phyloP scores from a whole-genome alignment of 768 basidiomycete genomes.

The Asterophora lycoperdoides region DNA sequence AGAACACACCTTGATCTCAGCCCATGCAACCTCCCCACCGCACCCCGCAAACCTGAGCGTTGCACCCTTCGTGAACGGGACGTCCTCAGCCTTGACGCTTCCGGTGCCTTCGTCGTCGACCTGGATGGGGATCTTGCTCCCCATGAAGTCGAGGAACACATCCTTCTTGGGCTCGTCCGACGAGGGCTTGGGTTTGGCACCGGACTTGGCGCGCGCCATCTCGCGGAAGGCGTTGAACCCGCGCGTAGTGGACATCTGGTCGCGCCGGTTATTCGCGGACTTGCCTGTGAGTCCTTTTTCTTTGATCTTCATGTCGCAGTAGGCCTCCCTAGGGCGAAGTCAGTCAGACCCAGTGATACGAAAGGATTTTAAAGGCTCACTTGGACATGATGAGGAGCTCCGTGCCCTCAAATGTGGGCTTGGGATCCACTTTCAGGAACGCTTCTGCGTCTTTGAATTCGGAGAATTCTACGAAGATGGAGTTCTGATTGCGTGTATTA shows the following conservation, averaged over 20 bases:
- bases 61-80: slow-evolving; percentile 50
- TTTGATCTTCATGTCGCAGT: slow-evolving; percentile 95
- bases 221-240: slow-evolving; percentile 83
- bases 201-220: slow-evolving; percentile 40
- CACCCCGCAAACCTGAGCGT: slow-evolving; percentile 58
- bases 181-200: slow-evolving; percentile 21
- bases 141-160: slow-evolving; percentile 72
- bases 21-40: slow-evolving; percentile 44
- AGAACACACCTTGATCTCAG: slow-evolving; percentile 41
- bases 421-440: slow-evolving; percentile 79
- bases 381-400: slow-evolving; percentile 87
- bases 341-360: not conserved
- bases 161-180: slow-evolving; percentile 43
- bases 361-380: slow-evolving; percentile 35
- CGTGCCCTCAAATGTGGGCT: slow-evolving; percentile 73
- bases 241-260: slow-evolving; percentile 43
- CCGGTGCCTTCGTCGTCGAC: slow-evolving; percentile 60
- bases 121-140: slow-evolving; percentile 60
- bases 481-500: slow-evolving; percentile 49
- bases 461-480: slow-evolving; percentile 89
- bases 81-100: slow-evolving; percentile 55
- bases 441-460: slow-evolving; percentile 62
- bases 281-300: slow-evolving; percentile 86
- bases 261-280: slow-evolving; percentile 56
- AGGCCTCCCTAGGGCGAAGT: slow-evolving; percentile 53